phyloP scores from a whole-genome alignment of 768 basidiomycete species.

The Auricularia sp. region DNA sequence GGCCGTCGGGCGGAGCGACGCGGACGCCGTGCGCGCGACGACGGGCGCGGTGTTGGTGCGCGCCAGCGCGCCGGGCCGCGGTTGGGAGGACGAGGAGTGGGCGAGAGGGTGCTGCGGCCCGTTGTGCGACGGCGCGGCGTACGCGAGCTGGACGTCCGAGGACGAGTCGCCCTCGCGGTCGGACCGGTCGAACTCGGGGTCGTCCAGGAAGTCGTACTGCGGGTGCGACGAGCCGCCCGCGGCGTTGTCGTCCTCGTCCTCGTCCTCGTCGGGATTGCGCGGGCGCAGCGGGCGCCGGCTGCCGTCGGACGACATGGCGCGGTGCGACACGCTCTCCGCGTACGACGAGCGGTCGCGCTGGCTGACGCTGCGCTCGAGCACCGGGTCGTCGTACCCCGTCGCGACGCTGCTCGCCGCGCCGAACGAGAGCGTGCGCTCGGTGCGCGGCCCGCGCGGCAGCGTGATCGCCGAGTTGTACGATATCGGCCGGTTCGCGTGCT shows the following conservation, averaged over 20 bases:
- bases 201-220: conserved; percentile 1
- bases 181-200: not conserved
- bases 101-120: not conserved
- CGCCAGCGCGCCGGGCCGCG: not conserved
- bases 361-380: not conserved
- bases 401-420: not conserved
- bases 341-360: not conserved
- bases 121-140: not conserved
- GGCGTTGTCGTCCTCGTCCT: not conserved
- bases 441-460: not conserved
- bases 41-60: not conserved
- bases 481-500: not conserved
- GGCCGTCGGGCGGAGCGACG: too few relatives aligned
- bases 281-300: not conserved
- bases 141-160: conserved; percentile 1
- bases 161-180: not conserved
- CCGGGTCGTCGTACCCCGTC: not conserved
- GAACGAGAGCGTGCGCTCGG: not conserved
- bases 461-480: not conserved
- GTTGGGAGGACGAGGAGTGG: not conserved
- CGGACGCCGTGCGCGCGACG: not conserved
- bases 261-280: not conserved
- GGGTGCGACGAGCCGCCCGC: not conserved
- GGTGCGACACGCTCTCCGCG: not conserved
- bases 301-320: not conserved